Evolutionary conservation across 495 filamentous ascomycete species (phyloP), one percentile per base, ranked within the genome.

Genomic region (Hypoxylon perforatum): DNA sequence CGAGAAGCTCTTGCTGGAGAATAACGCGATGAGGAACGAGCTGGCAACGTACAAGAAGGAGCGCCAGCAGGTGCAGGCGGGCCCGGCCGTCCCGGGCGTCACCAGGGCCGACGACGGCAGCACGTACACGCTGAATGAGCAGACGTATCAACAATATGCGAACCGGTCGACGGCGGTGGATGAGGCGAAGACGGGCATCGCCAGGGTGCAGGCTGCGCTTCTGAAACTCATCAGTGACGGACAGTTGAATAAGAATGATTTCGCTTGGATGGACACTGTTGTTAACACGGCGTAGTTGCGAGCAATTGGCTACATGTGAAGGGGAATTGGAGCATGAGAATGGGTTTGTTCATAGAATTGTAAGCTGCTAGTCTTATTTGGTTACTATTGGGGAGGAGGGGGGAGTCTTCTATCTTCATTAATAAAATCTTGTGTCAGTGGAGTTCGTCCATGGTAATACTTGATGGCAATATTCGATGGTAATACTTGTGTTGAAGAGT

Each of bases 151-250:
- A 21, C 4, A 17, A 25, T 69, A 60, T 36, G 18, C 44, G 23
- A 36, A n/a, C 15, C 54, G 65, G 6, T 60, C 49, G n/a, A 0
- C 3, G 21, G 56, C 46, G n/a, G 35, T 69, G 9, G 10, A 21
- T 8, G 10, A 7, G 9, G 66, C 46, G 18, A 64, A 64, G 56
- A n/a, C 5, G n/a, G 25, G 38, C 1, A 47, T 64, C 22, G 49
- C 23, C 17, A 60, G 19, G 25, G 15, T 21, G 19, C 81, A 82
- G 53, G 76, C 71, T 28, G 73, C 80, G 10, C 69, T 82, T 0
- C 80, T 78, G 58, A 47, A 72, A 3, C 65, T 78, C 22, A 75
- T 68, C 23, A 77, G 67, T 56, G 74, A 77, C 44, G 76, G 77
- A 42, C 65, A 57, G 8, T 2, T 69, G 9, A 21, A 52, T 21